phyloP scores from a whole-genome alignment of 345 rosid species.

The Aquilaria malaccensis region DNA sequence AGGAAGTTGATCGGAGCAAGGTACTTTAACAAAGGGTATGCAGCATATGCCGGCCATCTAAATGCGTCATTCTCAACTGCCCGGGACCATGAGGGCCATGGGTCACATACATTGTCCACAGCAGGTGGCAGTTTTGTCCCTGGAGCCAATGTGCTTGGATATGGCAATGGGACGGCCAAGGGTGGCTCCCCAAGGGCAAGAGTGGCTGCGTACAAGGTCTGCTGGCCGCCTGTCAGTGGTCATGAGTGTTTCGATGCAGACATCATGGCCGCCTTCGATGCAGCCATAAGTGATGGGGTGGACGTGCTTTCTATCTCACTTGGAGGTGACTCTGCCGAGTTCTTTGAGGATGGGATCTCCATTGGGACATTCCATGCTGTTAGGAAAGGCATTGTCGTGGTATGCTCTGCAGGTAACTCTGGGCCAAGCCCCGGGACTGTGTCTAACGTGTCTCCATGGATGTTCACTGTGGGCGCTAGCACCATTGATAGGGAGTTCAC shows the following conservation, averaged over 20 bases:
- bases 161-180: slow-evolving; percentile 50
- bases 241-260: slow-evolving; percentile 44
- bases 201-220: slow-evolving; percentile 53
- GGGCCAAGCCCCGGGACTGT: slow-evolving; percentile 53
- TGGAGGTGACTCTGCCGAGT: slow-evolving; percentile 21
- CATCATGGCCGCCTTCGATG: slow-evolving; percentile 47
- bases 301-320: slow-evolving; percentile 49
- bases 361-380: slow-evolving; percentile 41
- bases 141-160: slow-evolving; percentile 34
- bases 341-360: slow-evolving; percentile 24
- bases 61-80: slow-evolving; percentile 22
- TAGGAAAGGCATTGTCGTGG: slow-evolving; percentile 25
- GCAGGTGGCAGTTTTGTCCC: slow-evolving; percentile 51
- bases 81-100: slow-evolving; percentile 47
- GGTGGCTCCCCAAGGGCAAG: slow-evolving; percentile 65
- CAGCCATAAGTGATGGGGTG: slow-evolving; percentile 49
- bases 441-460: slow-evolving; percentile 65
- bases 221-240: slow-evolving; percentile 36
- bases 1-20: slow-evolving; percentile 68
- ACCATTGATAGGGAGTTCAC: slow-evolving; percentile 66
- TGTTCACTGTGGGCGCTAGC: slow-evolving; percentile 70
- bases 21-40: slow-evolving; percentile 57
- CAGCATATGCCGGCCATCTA: slow-evolving; percentile 17
- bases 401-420: slow-evolving; percentile 50
- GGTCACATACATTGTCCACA: slow-evolving; percentile 56